phyloP scores from a whole-genome alignment of 495 filamentous ascomycete species.

The Aspergillus cristatus region DNA sequence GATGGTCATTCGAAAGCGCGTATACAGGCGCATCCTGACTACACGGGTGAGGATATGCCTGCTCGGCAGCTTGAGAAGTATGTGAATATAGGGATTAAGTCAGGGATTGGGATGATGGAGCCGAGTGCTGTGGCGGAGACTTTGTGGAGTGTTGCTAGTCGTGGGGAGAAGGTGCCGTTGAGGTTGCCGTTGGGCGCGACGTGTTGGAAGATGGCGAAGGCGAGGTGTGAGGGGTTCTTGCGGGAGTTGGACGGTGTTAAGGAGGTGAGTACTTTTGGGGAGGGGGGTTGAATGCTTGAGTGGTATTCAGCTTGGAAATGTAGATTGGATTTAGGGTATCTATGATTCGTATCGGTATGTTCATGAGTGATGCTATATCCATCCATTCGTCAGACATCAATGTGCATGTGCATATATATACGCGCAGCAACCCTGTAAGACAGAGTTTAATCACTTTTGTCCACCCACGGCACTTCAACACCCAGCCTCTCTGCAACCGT shows the following conservation, averaged over 20 bases:
- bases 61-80: constrained; percentile 24
- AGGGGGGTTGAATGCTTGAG: too few relatives aligned
- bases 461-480: constrained; percentile 40
- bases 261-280: constrained; percentile 9
- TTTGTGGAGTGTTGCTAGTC: constrained; percentile 26
- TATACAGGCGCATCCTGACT: constrained; percentile 24
- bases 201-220: constrained; percentile 23
- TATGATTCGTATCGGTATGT: too few relatives aligned
- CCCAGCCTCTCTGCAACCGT: constrained; percentile 39
- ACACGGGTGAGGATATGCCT: constrained; percentile 24
- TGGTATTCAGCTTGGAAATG: too few relatives aligned
- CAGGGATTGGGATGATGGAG: constrained; percentile 19
- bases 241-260: constrained; percentile 21
- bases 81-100: constrained; percentile 18
- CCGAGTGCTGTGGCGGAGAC: constrained; percentile 24
- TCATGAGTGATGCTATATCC: too few relatives aligned
- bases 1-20: constrained; percentile 12
- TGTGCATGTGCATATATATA: too few relatives aligned
- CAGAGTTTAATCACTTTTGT: constrained; percentile 1
- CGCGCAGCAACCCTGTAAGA: too few relatives aligned
- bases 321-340: too few relatives aligned
- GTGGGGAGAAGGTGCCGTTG: constrained; percentile 30
- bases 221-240: constrained; percentile 11
- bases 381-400: too few relatives aligned
- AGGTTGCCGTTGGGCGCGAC: constrained; percentile 34